Conservation (phyloP, 2,329 filamentous ascomycete genomes). For the Fusarium udum region DNA sequence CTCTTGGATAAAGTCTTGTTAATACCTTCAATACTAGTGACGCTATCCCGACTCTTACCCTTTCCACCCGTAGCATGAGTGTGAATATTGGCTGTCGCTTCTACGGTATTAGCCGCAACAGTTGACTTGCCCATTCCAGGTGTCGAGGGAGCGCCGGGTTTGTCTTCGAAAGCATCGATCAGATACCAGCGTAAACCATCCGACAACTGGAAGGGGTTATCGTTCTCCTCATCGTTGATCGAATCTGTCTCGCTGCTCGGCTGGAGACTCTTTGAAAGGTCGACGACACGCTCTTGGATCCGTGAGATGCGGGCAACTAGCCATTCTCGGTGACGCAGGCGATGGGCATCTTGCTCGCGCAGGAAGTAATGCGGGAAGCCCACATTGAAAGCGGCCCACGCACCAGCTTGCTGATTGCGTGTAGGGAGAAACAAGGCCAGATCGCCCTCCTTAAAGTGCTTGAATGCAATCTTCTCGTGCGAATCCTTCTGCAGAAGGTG, state of each 20-base stretch:
- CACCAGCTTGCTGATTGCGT: slow-evolving; percentile 89
- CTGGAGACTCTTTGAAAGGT: slow-evolving; percentile 82
- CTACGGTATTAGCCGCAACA: slow-evolving; percentile 86
- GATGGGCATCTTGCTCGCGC: slow-evolving; percentile 89
- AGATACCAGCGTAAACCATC: slow-evolving; percentile 97
- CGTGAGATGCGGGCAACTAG: slow-evolving; percentile 93
- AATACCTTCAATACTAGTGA: slow-evolving; percentile 73
- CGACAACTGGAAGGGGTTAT: slow-evolving; percentile 96
- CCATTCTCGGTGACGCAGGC: slow-evolving; percentile 88
- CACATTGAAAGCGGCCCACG: slow-evolving; percentile 98
- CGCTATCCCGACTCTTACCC: slow-evolving; percentile 56
- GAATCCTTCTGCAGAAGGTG: slow-evolving; percentile 83
- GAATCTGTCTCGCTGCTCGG: slow-evolving; percentile 60
- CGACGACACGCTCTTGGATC: slow-evolving; percentile 91
- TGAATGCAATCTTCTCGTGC: slow-evolving; percentile 95
- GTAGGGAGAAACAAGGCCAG: slow-evolving; percentile 94
- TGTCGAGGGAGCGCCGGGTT: slow-evolving; percentile 88
- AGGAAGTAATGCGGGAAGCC: slow-evolving; percentile 97
- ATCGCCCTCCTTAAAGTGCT: slow-evolving; percentile 95
- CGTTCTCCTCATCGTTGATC: slow-evolving; percentile 76
- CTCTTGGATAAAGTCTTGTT: slow-evolving; percentile 86
- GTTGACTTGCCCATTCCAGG: slow-evolving; percentile 92
- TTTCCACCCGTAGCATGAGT: slow-evolving; percentile 58
- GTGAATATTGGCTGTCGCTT: slow-evolving; percentile 80
- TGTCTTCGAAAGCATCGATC: slow-evolving; percentile 92